A percentile compares a stretch with the other conserved stretches of the same genome.
These are phyloP conservation scores for Fonsecaea nubica DNA, from an alignment of 2,329 filamentous ascomycete species.

Conservation along the genomic window DNA sequence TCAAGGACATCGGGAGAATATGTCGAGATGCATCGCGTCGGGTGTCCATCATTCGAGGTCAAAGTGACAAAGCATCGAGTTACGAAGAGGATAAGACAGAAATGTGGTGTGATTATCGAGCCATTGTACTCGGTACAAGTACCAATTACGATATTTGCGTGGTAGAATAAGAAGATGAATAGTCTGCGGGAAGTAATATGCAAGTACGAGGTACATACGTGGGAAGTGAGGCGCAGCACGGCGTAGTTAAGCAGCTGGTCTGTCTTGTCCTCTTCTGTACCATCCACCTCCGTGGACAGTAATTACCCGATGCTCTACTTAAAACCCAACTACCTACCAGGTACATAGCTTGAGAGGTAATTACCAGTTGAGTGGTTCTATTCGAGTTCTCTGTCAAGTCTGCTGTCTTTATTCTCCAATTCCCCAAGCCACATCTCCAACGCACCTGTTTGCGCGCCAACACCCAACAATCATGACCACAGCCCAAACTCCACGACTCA, in stretches of 20 bases:
- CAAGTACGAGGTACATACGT: too few species aligned
- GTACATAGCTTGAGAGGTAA: too few species aligned
- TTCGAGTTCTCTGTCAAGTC: neutral
- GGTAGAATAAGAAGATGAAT: neutral
- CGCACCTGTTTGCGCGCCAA: neutral
- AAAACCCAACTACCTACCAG: too few species aligned
- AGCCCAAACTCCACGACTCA: conserved; percentile 38
- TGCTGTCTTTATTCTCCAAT: neutral
- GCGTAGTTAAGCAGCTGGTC: neutral
- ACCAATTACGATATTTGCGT: neutral
- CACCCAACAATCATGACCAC: conserved; percentile 8
- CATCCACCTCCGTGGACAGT: neutral
- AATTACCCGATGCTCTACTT: too few species aligned
- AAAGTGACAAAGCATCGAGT: neutral
- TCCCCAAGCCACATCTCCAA: neutral
- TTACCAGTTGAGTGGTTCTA: too few species aligned
- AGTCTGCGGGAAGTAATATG: neutral
- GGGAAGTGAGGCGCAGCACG: neutral
- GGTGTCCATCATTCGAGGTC: neutral
- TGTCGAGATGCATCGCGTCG: neutral
- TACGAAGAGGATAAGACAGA: neutral
- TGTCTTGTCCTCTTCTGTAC: neutral
- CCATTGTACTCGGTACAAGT: neutral
- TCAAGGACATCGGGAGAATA: neutral
- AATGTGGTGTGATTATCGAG: neutral